Conservation (phyloP, 345 rosid genomes). For the Microthlaspi erraticum region DNA sequence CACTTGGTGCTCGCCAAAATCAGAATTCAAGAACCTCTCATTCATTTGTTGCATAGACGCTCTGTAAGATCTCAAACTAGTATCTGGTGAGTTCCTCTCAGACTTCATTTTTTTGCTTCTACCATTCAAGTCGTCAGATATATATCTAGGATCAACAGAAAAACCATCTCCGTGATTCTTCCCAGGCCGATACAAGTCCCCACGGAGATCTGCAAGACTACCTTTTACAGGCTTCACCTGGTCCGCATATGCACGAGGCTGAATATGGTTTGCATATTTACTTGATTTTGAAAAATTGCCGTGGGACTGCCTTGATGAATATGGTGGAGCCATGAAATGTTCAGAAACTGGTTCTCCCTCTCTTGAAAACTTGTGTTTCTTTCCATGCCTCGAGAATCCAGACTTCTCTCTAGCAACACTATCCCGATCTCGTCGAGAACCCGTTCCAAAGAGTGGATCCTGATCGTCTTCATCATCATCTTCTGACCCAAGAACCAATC, state of each 20-base stretch:
- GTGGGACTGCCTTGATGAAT: conserved; percentile 55
- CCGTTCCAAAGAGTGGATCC: conserved; percentile 68
- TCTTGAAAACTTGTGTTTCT: conserved; percentile 56
- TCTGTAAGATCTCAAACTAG: conserved; percentile 53
- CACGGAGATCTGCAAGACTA: conserved; percentile 56
- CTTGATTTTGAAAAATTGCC: conserved; percentile 51
- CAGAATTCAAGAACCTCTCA: conserved; percentile 65
- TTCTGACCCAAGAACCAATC: conserved; percentile 51
- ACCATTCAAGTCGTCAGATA: conserved; percentile 60
- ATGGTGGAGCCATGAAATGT: conserved; percentile 58
- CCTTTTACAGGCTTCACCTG: conserved; percentile 69
- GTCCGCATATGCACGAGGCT: conserved; percentile 55
- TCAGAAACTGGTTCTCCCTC: conserved; percentile 54
- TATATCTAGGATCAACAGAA: conserved; percentile 57
- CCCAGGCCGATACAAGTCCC: conserved; percentile 57
- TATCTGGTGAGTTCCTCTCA: conserved; percentile 62
- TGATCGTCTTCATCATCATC: conserved; percentile 61
- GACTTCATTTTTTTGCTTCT: conserved; percentile 72
- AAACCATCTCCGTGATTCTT: conserved; percentile 54
- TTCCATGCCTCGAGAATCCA: conserved; percentile 55
- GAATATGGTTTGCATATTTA: conserved; percentile 51
- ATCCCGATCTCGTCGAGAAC: conserved; percentile 56
- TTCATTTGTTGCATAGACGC: conserved; percentile 59
- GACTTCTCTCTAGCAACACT: conserved; percentile 48
- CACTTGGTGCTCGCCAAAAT: conserved; percentile 55